These are phyloP conservation scores for Marsdenia floribunda DNA, from an alignment of 257 asterid genomes.

Conservation along the genomic window DNA sequence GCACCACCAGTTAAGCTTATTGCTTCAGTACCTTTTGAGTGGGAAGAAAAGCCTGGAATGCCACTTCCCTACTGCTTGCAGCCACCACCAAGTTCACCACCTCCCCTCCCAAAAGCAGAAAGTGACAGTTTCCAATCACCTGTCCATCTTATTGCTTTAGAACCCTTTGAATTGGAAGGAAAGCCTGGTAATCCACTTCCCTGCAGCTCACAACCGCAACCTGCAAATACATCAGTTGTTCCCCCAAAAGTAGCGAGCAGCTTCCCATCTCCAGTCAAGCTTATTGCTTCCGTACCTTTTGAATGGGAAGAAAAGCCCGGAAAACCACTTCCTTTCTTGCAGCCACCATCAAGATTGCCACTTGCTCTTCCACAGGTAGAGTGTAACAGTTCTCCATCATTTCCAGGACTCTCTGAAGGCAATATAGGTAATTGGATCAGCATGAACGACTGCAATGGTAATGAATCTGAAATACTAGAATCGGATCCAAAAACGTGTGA, in stretches of 20 bases:
- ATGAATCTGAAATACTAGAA: constrained; percentile 25
- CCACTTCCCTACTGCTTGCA: constrained; percentile 44
- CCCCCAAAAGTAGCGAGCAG: constrained; percentile 14
- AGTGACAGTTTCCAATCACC: constrained; percentile 26
- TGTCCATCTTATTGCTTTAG: constrained; percentile 49
- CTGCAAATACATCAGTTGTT: constrained; percentile 9
- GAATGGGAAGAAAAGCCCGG: constrained; percentile 96
- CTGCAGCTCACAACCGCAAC: constrained; percentile 19
- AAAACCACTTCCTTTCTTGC: constrained; percentile 50
- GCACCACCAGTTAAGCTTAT: constrained; percentile 39
- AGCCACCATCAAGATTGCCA: constrained; percentile 11
- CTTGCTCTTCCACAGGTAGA: constrained; percentile 12
- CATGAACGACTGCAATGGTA: not conserved
- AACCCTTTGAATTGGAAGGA: constrained; percentile 79
- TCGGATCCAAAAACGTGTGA: constrained; percentile 41
- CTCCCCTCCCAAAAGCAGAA: constrained; percentile 9
- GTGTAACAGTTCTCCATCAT: constrained; percentile 18
- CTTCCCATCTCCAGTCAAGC: constrained; percentile 37
- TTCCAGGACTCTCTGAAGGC: constrained; percentile 24
- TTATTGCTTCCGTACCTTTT: constrained; percentile 73
- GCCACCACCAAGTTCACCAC: constrained; percentile 9
- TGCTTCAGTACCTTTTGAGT: constrained; percentile 71
- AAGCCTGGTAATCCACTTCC: constrained; percentile 78
- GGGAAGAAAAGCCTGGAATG: constrained; percentile 92
- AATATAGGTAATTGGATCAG: constrained; percentile 22